Base-by-base conservation (phyloP, 1,284 basidiomycete species). In the Sanghuangporus weigelae region DNA sequence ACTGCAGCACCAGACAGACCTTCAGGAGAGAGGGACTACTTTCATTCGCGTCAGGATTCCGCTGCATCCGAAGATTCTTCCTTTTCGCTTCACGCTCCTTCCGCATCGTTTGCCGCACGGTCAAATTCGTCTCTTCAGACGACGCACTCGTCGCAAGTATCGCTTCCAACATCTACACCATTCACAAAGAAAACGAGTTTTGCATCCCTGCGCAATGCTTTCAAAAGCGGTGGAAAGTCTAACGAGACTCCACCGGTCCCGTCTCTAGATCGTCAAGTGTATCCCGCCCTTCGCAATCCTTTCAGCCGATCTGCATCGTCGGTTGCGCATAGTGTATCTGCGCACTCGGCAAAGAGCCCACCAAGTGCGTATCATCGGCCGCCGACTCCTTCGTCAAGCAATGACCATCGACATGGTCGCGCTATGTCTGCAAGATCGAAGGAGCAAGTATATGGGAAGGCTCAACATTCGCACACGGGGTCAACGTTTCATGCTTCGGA, bases 141-240 rank as follows among this genome's bases (percentile, higher is more conserved):
- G 69, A 83, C 80, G 7, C 88, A 92, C 72, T 83, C 85, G 23
- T 78, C 89, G 7, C 87, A 89, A 67, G 83, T 87, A 0, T 92
- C 89, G 3, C 78, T 90, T 59, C 80, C 84, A 23, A 83, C 81
- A 2, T 78, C 79, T 2, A 77, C 83, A 7, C 80, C 85, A 1
- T 87, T 91, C 70, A 79, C 86, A 56, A 93, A 93, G 78, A 94
- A 94, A 68, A 76, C 90, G 1, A 93, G 91, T 0, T 92, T 95
- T 68, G 92, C 93, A 1, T 94, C 90, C 7, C 84, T 96, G 62
- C 87, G 92, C 59, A 94, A 94, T 73, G 92, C 92, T 3, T 95
- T 96, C 83, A 95, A 93, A 75, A 78, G 71, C n/a, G 80, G 83
- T 64, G 76, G 79, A 38, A 87, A 85, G 74, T 80, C 72, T 65